Conservation (phyloP, 495 filamentous ascomycete species). For the Wilcoxina mikolae region DNA sequence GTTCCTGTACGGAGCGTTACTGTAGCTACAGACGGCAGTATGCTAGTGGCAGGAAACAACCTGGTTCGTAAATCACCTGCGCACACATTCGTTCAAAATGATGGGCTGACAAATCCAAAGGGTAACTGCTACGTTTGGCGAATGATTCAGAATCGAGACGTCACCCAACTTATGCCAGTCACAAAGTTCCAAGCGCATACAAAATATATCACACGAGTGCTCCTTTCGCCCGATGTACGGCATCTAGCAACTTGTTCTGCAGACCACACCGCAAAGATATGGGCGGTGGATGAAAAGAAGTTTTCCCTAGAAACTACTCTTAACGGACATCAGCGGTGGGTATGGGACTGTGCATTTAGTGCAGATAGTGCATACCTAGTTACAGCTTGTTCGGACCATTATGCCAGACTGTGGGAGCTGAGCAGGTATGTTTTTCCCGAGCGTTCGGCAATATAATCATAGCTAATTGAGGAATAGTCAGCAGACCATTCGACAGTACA, state of each 20-base stretch:
- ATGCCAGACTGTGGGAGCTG: conserved; percentile 92
- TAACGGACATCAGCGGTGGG: conserved; percentile 91
- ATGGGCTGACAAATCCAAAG: conserved; percentile 33
- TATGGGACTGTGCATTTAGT: conserved; percentile 98
- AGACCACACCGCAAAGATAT: conserved; percentile 95
- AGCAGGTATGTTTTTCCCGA: conserved; percentile 30
- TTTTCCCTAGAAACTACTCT: conserved; percentile 79
- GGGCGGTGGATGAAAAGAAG: conserved; percentile 62
- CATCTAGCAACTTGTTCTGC: conserved; percentile 95
- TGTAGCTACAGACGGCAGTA: conserved; percentile 81
- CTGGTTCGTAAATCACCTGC: conserved; percentile 39
- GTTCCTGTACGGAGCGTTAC: conserved; percentile 85
- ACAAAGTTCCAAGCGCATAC: conserved; percentile 86
- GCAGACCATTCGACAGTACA: conserved; percentile 90
- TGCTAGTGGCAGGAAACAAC: conserved; percentile 94
- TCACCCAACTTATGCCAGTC: conserved; percentile 77
- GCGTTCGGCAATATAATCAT: background rate
- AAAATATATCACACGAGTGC: conserved; percentile 85
- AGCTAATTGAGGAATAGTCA: conserved; percentile 38
- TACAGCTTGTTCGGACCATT: conserved; percentile 96
- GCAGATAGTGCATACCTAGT: conserved; percentile 93
- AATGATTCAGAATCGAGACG: conserved; percentile 66
- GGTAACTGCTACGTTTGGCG: conserved; percentile 96
- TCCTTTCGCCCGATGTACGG: conserved; percentile 92
- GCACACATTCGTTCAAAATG: background rate